phyloP scores from a whole-genome alignment of 768 basidiomycete genomes.

The Calocera cornea region DNA sequence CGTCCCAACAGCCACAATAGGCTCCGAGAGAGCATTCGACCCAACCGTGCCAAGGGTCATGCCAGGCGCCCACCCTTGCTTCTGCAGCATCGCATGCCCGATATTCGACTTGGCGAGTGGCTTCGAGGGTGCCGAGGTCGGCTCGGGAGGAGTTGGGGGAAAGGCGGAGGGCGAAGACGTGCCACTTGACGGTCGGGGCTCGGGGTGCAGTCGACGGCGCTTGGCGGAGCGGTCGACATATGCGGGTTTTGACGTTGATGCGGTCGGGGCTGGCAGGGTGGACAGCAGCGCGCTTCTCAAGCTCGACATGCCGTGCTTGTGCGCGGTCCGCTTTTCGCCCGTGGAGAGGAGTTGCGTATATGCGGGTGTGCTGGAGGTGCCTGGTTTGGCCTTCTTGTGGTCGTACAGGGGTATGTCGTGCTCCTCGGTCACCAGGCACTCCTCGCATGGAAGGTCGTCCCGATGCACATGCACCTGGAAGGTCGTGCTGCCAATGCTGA shows the following conservation, averaged over 20 bases:
- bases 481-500: conserved; percentile 57
- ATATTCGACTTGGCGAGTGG: conserved; percentile 47
- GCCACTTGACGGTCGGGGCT: conserved; percentile 21
- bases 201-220: conserved; percentile 44
- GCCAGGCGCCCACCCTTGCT: conserved; percentile 68
- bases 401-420: conserved; percentile 51
- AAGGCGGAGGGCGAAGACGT: background rate
- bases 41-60: conserved; percentile 27
- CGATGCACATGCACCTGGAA: conserved; percentile 60
- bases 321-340: conserved; percentile 30
- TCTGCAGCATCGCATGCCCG: conserved; percentile 52
- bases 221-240: conserved; percentile 63
- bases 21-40: background rate
- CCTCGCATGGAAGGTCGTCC: conserved; percentile 44
- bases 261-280: background rate
- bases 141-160: background rate
- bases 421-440: conserved; percentile 39
- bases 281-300: conserved; percentile 53
- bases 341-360: conserved; percentile 21
- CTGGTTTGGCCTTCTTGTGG: conserved; percentile 11
- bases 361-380: conserved; percentile 6
- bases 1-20: background rate
- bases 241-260: background rate
- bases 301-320: conserved; percentile 48
- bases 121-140: conserved; percentile 30